These are phyloP conservation scores for Sonneratia alba DNA, from an alignment of 345 rosid species.

Conservation along the genomic window DNA sequence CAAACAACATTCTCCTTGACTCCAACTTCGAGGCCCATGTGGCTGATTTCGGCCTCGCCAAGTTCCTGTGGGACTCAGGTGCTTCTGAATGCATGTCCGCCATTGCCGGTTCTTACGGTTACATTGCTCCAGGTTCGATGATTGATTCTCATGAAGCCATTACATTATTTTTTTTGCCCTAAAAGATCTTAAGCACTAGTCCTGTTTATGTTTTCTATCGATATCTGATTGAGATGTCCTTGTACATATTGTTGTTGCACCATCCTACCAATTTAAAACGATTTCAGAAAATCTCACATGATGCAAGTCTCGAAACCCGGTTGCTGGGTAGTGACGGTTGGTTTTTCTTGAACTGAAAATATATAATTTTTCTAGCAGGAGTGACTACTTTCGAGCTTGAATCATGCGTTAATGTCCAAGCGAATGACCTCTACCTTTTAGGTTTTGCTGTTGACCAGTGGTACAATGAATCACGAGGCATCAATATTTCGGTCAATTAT, in stretches of 20 bases:
- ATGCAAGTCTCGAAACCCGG: not conserved
- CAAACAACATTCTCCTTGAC: slow-evolving; percentile 43
- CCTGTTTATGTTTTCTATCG: not conserved
- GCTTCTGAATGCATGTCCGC: slow-evolving; percentile 52
- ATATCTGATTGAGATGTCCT: not conserved
- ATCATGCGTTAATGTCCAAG: not conserved
- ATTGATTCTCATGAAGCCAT: not conserved
- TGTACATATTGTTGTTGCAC: not conserved
- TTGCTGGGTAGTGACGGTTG: not conserved
- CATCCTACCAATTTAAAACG: not conserved
- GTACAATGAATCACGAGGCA: not conserved
- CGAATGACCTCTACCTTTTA: not conserved
- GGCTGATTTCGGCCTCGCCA: slow-evolving; percentile 49
- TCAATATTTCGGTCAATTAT: not conserved
- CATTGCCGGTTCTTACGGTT: slow-evolving; percentile 47
- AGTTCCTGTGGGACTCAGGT: slow-evolving; percentile 45
- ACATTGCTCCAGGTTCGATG: slow-evolving; percentile 36
- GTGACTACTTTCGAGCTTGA: not conserved
- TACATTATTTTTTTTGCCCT: not conserved
- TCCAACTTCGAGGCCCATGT: slow-evolving; percentile 41
- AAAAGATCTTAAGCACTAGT: not conserved
- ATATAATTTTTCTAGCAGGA: no score
- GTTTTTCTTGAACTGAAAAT: no score
- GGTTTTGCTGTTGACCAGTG: not conserved
- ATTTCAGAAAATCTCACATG: not conserved